phyloP scores from a whole-genome alignment of 768 basidiomycete species.

The Lentinula boryana region DNA sequence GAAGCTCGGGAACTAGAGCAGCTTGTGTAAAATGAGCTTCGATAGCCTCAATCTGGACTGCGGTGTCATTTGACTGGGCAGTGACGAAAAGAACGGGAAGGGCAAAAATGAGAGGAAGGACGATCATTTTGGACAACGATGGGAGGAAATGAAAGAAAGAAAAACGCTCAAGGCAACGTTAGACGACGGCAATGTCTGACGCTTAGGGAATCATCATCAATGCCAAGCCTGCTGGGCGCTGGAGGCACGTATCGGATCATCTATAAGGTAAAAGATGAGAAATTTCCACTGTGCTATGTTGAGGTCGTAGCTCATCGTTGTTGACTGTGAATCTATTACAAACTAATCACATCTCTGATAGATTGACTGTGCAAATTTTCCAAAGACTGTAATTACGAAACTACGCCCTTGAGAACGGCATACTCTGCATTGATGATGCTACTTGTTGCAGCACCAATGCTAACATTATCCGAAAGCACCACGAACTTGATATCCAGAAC shows the following conservation, averaged over 20 bases:
- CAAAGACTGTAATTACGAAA: neutral
- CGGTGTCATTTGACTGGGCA: constrained; percentile 38
- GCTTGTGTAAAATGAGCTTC: constrained; percentile 64
- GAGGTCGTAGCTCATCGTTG: neutral
- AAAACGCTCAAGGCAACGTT: neutral
- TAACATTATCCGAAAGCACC: constrained; percentile 87
- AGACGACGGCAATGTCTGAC: neutral
- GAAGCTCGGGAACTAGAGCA: constrained; percentile 54
- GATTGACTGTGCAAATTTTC: neutral
- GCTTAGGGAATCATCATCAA: neutral
- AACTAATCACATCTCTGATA: neutral
- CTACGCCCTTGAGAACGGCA: constrained; percentile 74
- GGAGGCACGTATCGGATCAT: too few relatives aligned
- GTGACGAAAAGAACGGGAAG: constrained; percentile 32
- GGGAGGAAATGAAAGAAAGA: neutral
- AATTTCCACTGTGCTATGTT: too few relatives aligned
- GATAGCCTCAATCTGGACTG: constrained; percentile 48
- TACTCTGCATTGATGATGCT: constrained; percentile 96
- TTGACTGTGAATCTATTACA: neutral
- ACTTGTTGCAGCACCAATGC: constrained; percentile 93
- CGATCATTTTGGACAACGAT: neutral
- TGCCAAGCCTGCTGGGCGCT: too few relatives aligned
- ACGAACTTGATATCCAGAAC: constrained; percentile 97
- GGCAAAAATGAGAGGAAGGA: constrained; percentile 2
- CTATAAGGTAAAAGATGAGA: too few relatives aligned